Conservation (phyloP, 202 grass and related monocot species). For the Panicum hallii region DNA sequence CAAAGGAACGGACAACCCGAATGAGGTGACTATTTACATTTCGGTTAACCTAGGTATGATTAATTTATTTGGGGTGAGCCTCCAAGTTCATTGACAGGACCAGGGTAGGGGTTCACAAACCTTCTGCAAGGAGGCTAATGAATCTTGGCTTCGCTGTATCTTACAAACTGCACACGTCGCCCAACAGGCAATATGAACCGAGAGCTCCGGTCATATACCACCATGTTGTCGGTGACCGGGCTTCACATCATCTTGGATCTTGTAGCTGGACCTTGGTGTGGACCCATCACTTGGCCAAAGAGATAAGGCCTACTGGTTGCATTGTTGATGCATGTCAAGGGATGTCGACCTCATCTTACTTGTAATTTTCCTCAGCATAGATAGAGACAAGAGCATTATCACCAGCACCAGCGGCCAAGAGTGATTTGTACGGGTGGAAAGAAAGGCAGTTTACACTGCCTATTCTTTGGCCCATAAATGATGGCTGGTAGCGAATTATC, state of each 20-base stretch:
- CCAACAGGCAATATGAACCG: slow-evolving; percentile 47
- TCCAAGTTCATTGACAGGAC: slow-evolving; percentile 54
- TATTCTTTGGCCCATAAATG: slow-evolving; percentile 96
- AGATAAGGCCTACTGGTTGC: slow-evolving; percentile 43
- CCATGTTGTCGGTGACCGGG: slow-evolving; percentile 35
- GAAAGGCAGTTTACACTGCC: slow-evolving; percentile 87
- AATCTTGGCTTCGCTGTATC: slow-evolving; percentile 62
- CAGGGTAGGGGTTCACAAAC: slow-evolving; percentile 45
- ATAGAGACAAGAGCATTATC: slow-evolving; percentile 82
- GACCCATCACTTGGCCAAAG: slow-evolving; percentile 51
- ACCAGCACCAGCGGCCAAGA: slow-evolving; percentile 74
- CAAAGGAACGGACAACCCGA: slow-evolving; percentile 50
- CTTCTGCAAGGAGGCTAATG: slow-evolving; percentile 86
- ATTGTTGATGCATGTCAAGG: slow-evolving; percentile 11
- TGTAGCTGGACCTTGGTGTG: slow-evolving; percentile 47
- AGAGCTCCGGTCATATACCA: slow-evolving; percentile 8
- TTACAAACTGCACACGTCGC: slow-evolving; percentile 74
- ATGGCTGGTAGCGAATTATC: slow-evolving; percentile 83
- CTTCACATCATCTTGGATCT: slow-evolving; percentile 56
- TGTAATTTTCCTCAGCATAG: slow-evolving; percentile 84
- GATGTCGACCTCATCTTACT: slow-evolving; percentile 59
- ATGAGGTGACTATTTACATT: slow-evolving; percentile 87
- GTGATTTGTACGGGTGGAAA: slow-evolving; percentile 86
- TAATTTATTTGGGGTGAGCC: slow-evolving; percentile 68
- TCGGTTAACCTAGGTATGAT: slow-evolving; percentile 75